Evolutionary conservation across 23 red algal species (phyloP).

Genomic region (Agarophyton chilense): DNA sequence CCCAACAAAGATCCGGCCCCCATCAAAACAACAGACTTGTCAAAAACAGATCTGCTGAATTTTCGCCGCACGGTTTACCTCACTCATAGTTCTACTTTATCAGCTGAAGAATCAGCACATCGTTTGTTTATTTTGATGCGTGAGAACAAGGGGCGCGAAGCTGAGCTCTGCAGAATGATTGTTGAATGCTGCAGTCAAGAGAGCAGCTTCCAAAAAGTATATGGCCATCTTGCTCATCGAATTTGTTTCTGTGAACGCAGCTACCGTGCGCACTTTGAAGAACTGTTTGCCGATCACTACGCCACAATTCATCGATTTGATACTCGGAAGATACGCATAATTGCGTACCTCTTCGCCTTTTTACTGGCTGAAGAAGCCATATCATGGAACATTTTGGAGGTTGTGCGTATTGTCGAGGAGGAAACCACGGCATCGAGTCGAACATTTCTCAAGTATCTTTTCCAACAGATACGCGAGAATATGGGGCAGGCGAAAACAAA

Average conservation of each 20-base stretch:
- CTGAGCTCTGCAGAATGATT: conserved; percentile 83
- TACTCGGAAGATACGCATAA: conserved; percentile 74
- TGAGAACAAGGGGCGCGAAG: conserved; percentile 43
- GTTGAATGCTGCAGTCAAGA: conserved; percentile 91
- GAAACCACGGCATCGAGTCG: conserved; percentile 92
- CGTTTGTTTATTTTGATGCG: conserved; percentile 81
- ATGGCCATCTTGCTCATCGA: conserved; percentile 73
- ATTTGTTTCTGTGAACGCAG: conserved; percentile 64
- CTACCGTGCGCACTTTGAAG: conserved; percentile 75
- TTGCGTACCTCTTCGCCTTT: conserved; percentile 81
- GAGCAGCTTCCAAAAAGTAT: conserved; percentile 69
- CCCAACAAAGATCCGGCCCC: background rate
- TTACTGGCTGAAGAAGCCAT: conserved; percentile 70
- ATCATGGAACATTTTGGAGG: conserved; percentile 81
- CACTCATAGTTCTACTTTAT: conserved; percentile 76
- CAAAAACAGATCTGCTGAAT: conserved; percentile 66
- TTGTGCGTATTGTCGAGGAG: conserved; percentile 73
- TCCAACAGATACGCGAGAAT: conserved; percentile 68
- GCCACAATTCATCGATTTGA: conserved; percentile 79
- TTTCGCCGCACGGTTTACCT: conserved; percentile 95
- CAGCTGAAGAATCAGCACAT: conserved; percentile 87
- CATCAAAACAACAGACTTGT: conserved; percentile 68
- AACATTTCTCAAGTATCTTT: conserved; percentile 86
- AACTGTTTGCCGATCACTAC: conserved; percentile 82
- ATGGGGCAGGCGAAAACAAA: conserved; percentile 42